Base-by-base conservation (phyloP, 495 filamentous ascomycete genomes). In the Penicillium angulare region DNA sequence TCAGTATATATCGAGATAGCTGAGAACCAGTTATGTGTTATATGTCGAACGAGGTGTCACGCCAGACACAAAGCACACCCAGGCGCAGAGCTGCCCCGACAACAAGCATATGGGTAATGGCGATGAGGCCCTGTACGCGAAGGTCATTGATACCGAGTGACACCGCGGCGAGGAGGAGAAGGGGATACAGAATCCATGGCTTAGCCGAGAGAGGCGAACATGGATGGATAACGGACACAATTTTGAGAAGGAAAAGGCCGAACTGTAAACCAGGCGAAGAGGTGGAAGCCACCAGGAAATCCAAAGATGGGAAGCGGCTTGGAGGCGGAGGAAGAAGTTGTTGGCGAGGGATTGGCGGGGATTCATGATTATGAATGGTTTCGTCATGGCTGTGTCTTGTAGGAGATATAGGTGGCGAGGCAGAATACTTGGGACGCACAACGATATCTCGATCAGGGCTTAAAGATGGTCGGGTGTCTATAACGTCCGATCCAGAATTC, bases 121-220 rank as follows among this genome's bases (percentile, higher is more conserved):
- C 45, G 8, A 60, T 56, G 13, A 65, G 10, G 7, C 55, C 21
- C 42, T 75, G 72, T 7, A 62, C 21, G 2, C 42, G 47, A 5
- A 67, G 15, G 20, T 62, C 69, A 29, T 47, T 63, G 7, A 52
- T 42, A 8, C 59, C 54, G 8, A 80, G 55, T 35, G 85, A 81
- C 4, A 87, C 47, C 0, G 76, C 75, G 16, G 86, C 85, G 5
- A 87, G 53, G 13, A 71, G 60, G 5, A 89, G 63, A 15, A 89
- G 63, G 24, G 84, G 80, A 56, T 86, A 89, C 23, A 75, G 68
- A 21, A 87, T 63, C 72, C 72, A 79, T 4, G 81, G 71, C 38
- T 78, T 80, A 9, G 78, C 74, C 1, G 79, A 79, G n/a, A 79
- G 65, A 0, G 87, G 86, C 12, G 72, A 72, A 64, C 87, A 90